These are phyloP conservation scores for Gentiana dahurica DNA, from an alignment of 257 asterid genomes.

Conservation along the genomic window DNA sequence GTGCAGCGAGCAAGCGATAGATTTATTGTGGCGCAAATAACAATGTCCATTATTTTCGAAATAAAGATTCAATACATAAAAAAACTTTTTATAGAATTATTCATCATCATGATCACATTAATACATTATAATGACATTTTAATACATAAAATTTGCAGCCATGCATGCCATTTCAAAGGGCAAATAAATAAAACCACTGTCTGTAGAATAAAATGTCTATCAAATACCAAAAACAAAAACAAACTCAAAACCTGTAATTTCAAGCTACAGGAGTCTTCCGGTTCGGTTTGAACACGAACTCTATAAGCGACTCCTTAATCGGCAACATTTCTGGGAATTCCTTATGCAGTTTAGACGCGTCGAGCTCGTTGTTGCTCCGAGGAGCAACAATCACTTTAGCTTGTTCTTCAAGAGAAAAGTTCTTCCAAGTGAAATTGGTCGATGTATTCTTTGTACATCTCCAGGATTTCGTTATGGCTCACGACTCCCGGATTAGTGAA, in stretches of 20 bases:
- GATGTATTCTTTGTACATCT: slow-evolving; percentile 58
- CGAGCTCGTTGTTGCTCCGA: slow-evolving; percentile 72
- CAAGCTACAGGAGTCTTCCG: slow-evolving; percentile 46
- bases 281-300: slow-evolving; percentile 64
- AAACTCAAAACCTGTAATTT: slow-evolving; percentile 12
- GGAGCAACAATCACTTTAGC: slow-evolving; percentile 85
- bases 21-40: too few species aligned
- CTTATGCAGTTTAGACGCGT: slow-evolving; percentile 45
- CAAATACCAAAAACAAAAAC: slow-evolving; percentile 9
- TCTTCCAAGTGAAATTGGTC: slow-evolving; percentile 58
- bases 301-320: slow-evolving; percentile 62
- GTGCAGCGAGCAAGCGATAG: too few species aligned
- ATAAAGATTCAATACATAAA: too few species aligned
- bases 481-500: slow-evolving; percentile 86
- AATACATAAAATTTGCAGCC: slow-evolving; percentile 5
- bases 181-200: slow-evolving; percentile 7
- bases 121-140: slow-evolving; percentile 10
- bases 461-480: slow-evolving; percentile 71
- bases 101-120: slow-evolving; percentile 13
- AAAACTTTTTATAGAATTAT: slow-evolving; percentile 10
- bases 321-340: slow-evolving; percentile 60
- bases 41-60: too few species aligned
- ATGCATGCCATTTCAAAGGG: slow-evolving; percentile 15
- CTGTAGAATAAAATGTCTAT: slow-evolving; percentile 5
- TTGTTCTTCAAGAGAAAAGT: slow-evolving; percentile 77